Conservation (phyloP, 257 asterid species). For the Echites panduratus region DNA sequence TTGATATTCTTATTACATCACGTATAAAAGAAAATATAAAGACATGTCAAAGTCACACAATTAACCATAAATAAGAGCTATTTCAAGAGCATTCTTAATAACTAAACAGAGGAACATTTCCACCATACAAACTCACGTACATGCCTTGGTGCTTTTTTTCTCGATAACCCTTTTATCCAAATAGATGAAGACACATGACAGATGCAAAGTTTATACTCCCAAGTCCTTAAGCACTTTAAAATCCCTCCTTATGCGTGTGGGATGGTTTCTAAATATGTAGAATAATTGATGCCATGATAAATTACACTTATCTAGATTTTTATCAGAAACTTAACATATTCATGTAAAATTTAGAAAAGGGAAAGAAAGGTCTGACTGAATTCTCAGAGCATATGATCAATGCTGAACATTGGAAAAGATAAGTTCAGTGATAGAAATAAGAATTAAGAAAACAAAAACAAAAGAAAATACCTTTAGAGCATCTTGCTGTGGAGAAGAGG, state of each 20-base stretch:
- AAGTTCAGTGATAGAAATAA: background rate
- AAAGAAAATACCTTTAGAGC: slow-evolving; percentile 62
- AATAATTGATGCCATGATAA: background rate
- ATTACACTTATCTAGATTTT: background rate
- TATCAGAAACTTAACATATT: background rate
- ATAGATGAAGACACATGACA: background rate
- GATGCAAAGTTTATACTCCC: background rate
- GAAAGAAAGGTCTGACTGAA: background rate
- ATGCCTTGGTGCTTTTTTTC: background rate
- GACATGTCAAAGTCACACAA: background rate
- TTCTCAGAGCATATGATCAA: background rate
- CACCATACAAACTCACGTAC: background rate
- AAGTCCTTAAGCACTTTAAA: background rate
- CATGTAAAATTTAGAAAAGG: background rate
- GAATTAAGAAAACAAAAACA: background rate
- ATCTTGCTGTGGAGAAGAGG: slow-evolving; percentile 97
- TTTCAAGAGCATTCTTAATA: background rate
- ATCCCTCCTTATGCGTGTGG: background rate
- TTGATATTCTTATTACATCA: too few relatives aligned
- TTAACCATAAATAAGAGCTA: background rate
- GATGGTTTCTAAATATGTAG: background rate
- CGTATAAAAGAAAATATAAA: background rate
- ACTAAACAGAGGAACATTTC: background rate
- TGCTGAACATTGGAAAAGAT: background rate
- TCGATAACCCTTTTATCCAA: background rate